phyloP scores from a whole-genome alignment of 176 grass and related monocot species.

The Carex cristatella region DNA sequence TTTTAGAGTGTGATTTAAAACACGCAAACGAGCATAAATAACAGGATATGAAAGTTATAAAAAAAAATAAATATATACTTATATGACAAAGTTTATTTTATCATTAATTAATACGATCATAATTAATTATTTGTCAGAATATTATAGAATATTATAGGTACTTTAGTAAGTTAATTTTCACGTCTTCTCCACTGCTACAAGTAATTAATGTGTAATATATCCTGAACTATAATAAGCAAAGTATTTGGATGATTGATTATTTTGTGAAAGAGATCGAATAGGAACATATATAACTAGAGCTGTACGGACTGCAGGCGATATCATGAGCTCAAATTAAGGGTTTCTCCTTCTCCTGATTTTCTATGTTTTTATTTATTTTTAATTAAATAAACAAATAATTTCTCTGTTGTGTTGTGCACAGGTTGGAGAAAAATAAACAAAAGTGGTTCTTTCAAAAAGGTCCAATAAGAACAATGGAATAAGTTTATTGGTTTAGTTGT shows the following conservation, averaged over 20 bases:
- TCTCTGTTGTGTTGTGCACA: neutral
- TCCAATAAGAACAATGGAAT: constrained; percentile 9
- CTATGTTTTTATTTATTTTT: neutral
- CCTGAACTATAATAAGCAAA: too few relatives aligned
- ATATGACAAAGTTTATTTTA: too few relatives aligned
- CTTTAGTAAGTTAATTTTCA: neutral
- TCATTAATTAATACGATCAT: neutral
- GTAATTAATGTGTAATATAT: neutral
- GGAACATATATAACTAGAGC: neutral
- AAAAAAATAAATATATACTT: too few relatives aligned
- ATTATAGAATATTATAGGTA: too few relatives aligned
- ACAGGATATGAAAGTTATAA: neutral
- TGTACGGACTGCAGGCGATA: constrained; percentile 8
- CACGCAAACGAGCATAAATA: neutral
- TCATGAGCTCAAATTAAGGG: neutral
- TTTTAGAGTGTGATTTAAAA: neutral
- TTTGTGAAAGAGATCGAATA: neutral
- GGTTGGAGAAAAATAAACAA: constrained; percentile 20
- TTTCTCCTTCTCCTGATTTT: too few relatives aligned
- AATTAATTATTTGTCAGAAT: neutral
- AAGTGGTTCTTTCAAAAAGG: constrained; percentile 24
- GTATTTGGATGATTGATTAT: neutral
- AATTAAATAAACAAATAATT: neutral
- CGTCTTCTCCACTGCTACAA: neutral
- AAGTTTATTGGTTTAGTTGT: constrained; percentile 24